Conservation (phyloP, 2,329 filamentous ascomycete species). For the Periconia sp. region DNA sequence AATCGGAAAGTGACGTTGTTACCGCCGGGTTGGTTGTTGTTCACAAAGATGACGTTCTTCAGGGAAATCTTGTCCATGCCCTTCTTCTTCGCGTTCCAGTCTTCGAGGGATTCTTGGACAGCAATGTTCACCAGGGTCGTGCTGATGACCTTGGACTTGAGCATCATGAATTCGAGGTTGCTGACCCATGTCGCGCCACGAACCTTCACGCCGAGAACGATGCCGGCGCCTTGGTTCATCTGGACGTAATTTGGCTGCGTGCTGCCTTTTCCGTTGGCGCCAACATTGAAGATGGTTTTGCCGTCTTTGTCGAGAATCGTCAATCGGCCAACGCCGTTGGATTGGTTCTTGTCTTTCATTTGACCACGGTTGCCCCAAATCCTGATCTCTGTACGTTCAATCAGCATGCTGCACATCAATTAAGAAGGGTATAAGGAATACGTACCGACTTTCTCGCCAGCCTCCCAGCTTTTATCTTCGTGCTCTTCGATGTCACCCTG, state of each 20-base stretch:
- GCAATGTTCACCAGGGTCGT: background rate
- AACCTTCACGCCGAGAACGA: slow-evolving; percentile 2
- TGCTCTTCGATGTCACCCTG: background rate
- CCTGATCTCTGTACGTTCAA: background rate
- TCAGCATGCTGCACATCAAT: background rate
- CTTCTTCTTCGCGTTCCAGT: background rate
- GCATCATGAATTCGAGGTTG: slow-evolving; percentile 3
- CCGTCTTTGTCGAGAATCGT: background rate
- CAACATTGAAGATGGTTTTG: slow-evolving; percentile 1
- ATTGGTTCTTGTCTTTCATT: no score
- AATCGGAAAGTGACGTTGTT: slow-evolving; percentile 1
- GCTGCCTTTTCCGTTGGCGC: background rate
- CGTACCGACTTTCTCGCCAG: background rate
- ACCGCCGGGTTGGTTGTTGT: background rate
- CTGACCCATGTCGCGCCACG: background rate
- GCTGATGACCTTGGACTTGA: slow-evolving; percentile 1
- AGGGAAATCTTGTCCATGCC: background rate
- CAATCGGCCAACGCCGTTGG: background rate
- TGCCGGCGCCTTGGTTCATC: background rate
- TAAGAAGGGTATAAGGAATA: background rate
- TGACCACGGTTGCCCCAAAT: slow-evolving; percentile 1
- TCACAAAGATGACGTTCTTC: background rate
- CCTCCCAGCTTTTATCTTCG: background rate
- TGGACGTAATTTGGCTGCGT: background rate
- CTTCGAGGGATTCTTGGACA: background rate